Conservation (phyloP, 2,329 filamentous ascomycete species). For the Fusarium sp. region DNA sequence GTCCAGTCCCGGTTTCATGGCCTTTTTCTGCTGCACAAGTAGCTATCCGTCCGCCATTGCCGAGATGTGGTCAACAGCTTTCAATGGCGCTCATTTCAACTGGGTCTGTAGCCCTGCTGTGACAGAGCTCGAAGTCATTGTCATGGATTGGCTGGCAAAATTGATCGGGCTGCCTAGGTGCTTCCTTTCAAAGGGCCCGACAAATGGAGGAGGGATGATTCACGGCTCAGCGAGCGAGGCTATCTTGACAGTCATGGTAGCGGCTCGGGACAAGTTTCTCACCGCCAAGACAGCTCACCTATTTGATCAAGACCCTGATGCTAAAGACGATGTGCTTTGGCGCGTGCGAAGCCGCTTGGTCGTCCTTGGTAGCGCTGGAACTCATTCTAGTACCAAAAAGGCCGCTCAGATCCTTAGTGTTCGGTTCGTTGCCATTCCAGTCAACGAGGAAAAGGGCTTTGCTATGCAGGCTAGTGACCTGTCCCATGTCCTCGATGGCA, state of each 20-base stretch:
- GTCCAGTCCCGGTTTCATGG: constrained; percentile 95
- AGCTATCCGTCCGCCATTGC: constrained; percentile 89
- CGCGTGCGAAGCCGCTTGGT: constrained; percentile 70
- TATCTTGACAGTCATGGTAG: constrained; percentile 86
- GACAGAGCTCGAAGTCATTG: constrained; percentile 92
- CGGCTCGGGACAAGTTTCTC: constrained; percentile 84
- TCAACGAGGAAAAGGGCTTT: constrained; percentile 72
- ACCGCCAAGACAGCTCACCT: constrained; percentile 67
- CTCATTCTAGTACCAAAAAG: constrained; percentile 89
- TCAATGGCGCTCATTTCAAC: constrained; percentile 94
- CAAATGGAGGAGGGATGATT: constrained; percentile 85
- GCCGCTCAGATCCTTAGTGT: constrained; percentile 88
- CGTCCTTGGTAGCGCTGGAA: constrained; percentile 81
- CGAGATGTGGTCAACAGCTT: constrained; percentile 90
- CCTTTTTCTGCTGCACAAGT: constrained; percentile 88
- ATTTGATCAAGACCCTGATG: constrained; percentile 59
- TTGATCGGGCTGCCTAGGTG: constrained; percentile 78
- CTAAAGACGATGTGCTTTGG: constrained; percentile 77
- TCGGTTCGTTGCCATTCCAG: constrained; percentile 77
- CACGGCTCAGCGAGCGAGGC: constrained; percentile 90
- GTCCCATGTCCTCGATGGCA: constrained; percentile 70
- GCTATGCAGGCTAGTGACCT: constrained; percentile 76
- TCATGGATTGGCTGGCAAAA: constrained; percentile 91
- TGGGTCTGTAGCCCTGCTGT: constrained; percentile 95
- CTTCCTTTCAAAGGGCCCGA: constrained; percentile 81